Evolutionary conservation across 2,329 filamentous ascomycete species (phyloP).

Genomic region (Ceratocystis destructans): DNA sequence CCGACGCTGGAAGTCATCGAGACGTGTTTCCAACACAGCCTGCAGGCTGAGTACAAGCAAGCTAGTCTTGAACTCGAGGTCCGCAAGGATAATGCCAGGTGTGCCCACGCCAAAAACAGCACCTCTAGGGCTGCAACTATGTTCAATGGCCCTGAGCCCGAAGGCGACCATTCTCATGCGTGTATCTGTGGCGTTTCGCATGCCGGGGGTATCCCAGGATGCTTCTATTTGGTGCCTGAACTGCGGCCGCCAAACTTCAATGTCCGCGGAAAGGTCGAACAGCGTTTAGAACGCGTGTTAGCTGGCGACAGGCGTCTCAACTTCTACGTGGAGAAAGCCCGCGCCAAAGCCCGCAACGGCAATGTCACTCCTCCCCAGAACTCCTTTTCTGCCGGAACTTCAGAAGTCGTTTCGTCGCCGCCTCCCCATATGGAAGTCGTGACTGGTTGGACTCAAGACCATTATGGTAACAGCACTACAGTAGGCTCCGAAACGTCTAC

Average conservation of each 20-base stretch:
- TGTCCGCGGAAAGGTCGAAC: slow-evolving; percentile 1
- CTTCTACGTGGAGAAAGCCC: slow-evolving; percentile 13
- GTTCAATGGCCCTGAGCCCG: background rate
- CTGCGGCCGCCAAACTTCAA: slow-evolving; percentile 9
- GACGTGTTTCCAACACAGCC: background rate
- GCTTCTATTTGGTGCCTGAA: slow-evolving; percentile 17
- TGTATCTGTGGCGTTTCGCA: slow-evolving; percentile 16
- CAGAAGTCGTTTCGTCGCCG: background rate
- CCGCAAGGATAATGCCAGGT: background rate
- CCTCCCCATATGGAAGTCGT: background rate
- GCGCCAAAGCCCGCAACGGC: background rate
- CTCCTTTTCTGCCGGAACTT: background rate
- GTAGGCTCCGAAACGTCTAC: background rate
- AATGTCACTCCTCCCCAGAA: background rate
- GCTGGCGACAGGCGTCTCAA: background rate
- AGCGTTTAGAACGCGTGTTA: slow-evolving; percentile 1
- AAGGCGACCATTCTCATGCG: slow-evolving; percentile 9
- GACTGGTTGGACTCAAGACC: background rate
- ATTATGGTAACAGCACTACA: background rate
- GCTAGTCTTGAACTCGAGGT: slow-evolving; percentile 12
- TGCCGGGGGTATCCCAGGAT: slow-evolving; percentile 12
- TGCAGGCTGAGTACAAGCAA: slow-evolving; percentile 15
- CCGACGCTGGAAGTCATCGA: slow-evolving; percentile 17
- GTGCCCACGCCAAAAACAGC: background rate
- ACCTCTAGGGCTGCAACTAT: background rate